These are phyloP conservation scores for Lachnellula hyalina DNA, from an alignment of 2,329 filamentous ascomycete species.

Conservation along the genomic window DNA sequence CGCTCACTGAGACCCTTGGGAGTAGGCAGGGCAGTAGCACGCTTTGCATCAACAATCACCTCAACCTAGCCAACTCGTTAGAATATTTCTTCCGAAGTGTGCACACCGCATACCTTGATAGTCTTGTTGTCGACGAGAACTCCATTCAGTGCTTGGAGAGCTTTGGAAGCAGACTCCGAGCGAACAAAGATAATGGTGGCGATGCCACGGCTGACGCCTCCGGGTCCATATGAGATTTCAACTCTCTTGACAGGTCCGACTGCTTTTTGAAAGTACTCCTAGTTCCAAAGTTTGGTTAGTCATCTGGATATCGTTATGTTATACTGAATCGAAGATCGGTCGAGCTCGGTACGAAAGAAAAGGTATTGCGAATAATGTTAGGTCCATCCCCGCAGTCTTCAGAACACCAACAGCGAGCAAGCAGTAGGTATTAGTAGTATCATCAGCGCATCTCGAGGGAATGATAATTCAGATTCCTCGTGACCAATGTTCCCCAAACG, in stretches of 20 bases:
- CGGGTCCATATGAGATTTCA: constrained; percentile 87
- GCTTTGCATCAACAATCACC: constrained; percentile 75
- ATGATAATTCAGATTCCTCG: neutral
- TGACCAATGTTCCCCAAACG: neutral
- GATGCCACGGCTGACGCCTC: constrained; percentile 85
- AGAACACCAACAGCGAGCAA: constrained; percentile 50
- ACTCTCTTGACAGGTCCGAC: constrained; percentile 89
- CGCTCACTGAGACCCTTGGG: constrained; percentile 80
- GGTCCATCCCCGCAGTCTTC: constrained; percentile 20
- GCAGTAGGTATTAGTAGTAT: constrained; percentile 47
- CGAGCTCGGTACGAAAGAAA: constrained; percentile 28
- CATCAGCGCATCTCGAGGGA: constrained; percentile 8
- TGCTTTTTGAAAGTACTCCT: constrained; percentile 93
- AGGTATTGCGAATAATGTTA: constrained; percentile 14
- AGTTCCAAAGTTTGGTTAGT: constrained; percentile 64
- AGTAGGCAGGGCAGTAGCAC: constrained; percentile 60
- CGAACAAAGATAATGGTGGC: constrained; percentile 84
- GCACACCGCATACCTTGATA: constrained; percentile 66
- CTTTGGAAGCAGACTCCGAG: constrained; percentile 75
- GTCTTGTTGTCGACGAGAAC: constrained; percentile 84
- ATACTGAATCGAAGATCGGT: constrained; percentile 26
- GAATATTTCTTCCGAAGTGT: neutral
- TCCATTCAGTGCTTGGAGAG: constrained; percentile 78
- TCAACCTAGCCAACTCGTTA: constrained; percentile 60
- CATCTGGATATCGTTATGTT: constrained; percentile 40